phyloP scores from a whole-genome alignment of 2,329 filamentous ascomycete species.

The Mycogone perniciosa region DNA sequence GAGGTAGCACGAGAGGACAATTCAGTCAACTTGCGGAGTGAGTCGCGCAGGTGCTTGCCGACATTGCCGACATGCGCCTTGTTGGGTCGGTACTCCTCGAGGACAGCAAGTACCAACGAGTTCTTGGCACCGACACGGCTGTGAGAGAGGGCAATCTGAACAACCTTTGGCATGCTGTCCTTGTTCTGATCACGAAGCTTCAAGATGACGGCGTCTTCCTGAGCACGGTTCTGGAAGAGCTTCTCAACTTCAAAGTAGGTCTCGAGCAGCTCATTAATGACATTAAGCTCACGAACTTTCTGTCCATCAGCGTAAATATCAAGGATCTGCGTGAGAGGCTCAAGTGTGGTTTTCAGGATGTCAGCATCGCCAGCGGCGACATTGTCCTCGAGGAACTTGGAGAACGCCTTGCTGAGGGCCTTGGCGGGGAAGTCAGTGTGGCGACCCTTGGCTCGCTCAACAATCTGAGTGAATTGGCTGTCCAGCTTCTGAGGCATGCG shows the following conservation, averaged over 20 bases:
- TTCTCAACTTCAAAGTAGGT: constrained; percentile 78
- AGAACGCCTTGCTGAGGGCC: constrained; percentile 73
- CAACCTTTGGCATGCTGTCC: constrained; percentile 78
- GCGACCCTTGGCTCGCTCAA: constrained; percentile 74
- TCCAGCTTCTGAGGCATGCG: constrained; percentile 96
- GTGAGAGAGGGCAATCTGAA: constrained; percentile 88
- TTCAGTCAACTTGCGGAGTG: constrained; percentile 81
- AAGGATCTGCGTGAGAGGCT: constrained; percentile 72
- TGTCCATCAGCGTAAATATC: constrained; percentile 77
- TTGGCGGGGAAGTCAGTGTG: constrained; percentile 88
- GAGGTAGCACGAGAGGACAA: constrained; percentile 72
- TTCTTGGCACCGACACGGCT: constrained; percentile 91
- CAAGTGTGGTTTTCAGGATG: constrained; percentile 64
- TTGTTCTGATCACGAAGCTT: constrained; percentile 94
- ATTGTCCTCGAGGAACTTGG: constrained; percentile 85
- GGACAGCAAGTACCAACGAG: constrained; percentile 81
- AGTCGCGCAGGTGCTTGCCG: constrained; percentile 75
- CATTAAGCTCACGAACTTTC: constrained; percentile 81
- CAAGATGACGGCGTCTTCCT: constrained; percentile 90
- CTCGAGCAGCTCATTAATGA: constrained; percentile 73
- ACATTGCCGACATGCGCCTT: constrained; percentile 85
- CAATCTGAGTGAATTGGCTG: constrained; percentile 70
- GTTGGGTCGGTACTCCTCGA: constrained; percentile 93
- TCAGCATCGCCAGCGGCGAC: constrained; percentile 66
- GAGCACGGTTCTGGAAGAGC: constrained; percentile 79